A percentile compares a stretch with the other conserved stretches of the same genome.
Evolutionary conservation across 2,329 filamentous ascomycete genomes (phyloP).

Genomic region (Hortaea werneckii): DNA sequence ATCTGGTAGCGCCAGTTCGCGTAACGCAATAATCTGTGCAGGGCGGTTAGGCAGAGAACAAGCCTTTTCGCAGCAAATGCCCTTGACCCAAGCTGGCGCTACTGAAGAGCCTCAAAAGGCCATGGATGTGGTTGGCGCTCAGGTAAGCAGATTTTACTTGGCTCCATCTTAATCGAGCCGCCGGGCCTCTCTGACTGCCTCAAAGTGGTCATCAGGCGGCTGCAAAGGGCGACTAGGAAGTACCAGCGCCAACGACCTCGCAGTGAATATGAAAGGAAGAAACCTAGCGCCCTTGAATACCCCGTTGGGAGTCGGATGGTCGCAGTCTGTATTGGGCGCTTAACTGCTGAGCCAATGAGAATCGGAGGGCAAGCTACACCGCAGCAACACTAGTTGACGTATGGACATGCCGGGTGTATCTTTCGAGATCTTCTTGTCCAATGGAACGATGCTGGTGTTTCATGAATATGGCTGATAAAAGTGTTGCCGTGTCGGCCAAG

Average conservation of each 20-base stretch:
- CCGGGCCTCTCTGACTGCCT: too few relatives aligned
- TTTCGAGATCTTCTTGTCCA: too few relatives aligned
- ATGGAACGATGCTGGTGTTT: too few relatives aligned
- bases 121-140: background rate
- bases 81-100: constrained; percentile 23
- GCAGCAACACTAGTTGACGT: background rate
- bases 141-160: background rate
- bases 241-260: too few relatives aligned
- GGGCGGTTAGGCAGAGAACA: constrained; percentile 20
- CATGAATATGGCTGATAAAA: too few relatives aligned
- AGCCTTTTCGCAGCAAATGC: constrained; percentile 9
- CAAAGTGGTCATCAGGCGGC: too few relatives aligned
- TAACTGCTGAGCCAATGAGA: constrained; percentile 4
- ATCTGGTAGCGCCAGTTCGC: constrained; percentile 9
- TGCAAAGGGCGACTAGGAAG: too few relatives aligned
- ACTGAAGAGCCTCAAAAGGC: constrained; percentile 17
- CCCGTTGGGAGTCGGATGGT: constrained; percentile 12
- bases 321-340: constrained; percentile 5
- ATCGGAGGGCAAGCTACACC: background rate
- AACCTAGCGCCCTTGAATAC: background rate
- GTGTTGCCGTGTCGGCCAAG: too few relatives aligned
- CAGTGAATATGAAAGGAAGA: too few relatives aligned
- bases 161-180: background rate
- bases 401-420: background rate
- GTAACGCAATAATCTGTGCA: constrained; percentile 11